Evolutionary conservation across 305 asterid genomes (phyloP), one percentile per base, ranked within the genome.

Genomic region (Rubia tinctorum): DNA sequence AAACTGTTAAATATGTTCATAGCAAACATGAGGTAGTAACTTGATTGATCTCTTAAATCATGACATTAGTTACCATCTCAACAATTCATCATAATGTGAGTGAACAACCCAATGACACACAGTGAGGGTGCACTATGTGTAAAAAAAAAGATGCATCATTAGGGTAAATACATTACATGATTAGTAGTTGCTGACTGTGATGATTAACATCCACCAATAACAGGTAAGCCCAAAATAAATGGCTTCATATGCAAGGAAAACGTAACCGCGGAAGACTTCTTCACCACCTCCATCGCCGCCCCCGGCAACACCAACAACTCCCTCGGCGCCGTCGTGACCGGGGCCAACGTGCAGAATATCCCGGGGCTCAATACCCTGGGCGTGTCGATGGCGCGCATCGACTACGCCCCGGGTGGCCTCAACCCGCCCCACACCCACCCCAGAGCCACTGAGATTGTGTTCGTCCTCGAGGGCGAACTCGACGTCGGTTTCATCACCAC

Each of bases 401-500:
- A 93, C 82, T 93, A 78, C 71, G 98, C 98, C 39, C 91, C 95
- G 0, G 95, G 93, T 0, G 98, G 98, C 56, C 82, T 89, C 25
- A 93, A 93, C 82, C 96, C 98, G 7, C 97, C 98, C 2, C 98
- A 91, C 88, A 89, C 91, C 25, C 97, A 93, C 81, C 97, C 98
- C n/a, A 97, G 98, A 34, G 98, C 98, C 79, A 93, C 96, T 73
- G 97, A 93, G 83, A 49, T 89, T 5, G 85, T 88, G 8, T 93
- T 91, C 71, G 96, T 93, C 12, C 83, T 91, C 23, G 80, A 88
- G 23, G 98, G 98, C 5, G 82, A 79, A 63, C 88, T 93, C 7
- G 85, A 91, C 37, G 97, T 89, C 0, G 96, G 97, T 0, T 93
- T 93, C 87, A 88, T 93, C 76, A 93, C 96, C 81, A 93, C 98